These are phyloP conservation scores for Phialocephala sp. DNA, from an alignment of 2,329 filamentous ascomycete genomes.

Conservation along the genomic window DNA sequence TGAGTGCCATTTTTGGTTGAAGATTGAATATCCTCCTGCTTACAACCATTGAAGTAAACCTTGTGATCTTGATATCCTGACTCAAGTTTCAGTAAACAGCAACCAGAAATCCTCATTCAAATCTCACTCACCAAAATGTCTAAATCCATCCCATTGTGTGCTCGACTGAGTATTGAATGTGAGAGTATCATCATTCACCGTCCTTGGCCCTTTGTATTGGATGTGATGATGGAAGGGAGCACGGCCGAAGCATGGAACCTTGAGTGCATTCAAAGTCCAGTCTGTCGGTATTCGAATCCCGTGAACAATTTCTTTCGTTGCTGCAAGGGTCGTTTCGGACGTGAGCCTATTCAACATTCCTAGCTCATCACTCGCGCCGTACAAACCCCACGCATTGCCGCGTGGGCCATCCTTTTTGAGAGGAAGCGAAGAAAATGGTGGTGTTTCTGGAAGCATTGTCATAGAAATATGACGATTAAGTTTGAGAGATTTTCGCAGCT, in stretches of 20 bases:
- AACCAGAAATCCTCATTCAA: neutral
- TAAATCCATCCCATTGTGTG: constrained; percentile 53
- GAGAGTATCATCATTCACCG: constrained; percentile 37
- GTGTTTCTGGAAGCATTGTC: constrained; percentile 24
- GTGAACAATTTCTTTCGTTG: constrained; percentile 48
- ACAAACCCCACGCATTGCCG: constrained; percentile 51
- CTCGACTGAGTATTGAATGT: constrained; percentile 52
- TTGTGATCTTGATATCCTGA: constrained; percentile 43
- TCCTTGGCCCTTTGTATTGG: constrained; percentile 32
- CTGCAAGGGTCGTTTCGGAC: constrained; percentile 46
- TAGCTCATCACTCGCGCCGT: constrained; percentile 50
- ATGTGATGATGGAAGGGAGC: constrained; percentile 40
- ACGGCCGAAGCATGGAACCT: constrained; percentile 40
- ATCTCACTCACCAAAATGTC: constrained; percentile 43
- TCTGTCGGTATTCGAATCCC: constrained; percentile 51
- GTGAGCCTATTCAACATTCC: constrained; percentile 53
- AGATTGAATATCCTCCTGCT: constrained; percentile 36
- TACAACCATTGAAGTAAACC: constrained; percentile 44
- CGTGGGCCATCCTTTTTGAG: constrained; percentile 48
- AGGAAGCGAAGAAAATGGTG: constrained; percentile 49
- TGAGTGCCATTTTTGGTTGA: constrained; percentile 36
- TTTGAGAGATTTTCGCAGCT: neutral
- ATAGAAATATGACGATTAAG: neutral
- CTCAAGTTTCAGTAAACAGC: constrained; percentile 4
- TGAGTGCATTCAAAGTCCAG: constrained; percentile 28